These are phyloP conservation scores for Heterobasidion occidentale DNA, from an alignment of 1,284 basidiomycete species.

Conservation along the genomic window DNA sequence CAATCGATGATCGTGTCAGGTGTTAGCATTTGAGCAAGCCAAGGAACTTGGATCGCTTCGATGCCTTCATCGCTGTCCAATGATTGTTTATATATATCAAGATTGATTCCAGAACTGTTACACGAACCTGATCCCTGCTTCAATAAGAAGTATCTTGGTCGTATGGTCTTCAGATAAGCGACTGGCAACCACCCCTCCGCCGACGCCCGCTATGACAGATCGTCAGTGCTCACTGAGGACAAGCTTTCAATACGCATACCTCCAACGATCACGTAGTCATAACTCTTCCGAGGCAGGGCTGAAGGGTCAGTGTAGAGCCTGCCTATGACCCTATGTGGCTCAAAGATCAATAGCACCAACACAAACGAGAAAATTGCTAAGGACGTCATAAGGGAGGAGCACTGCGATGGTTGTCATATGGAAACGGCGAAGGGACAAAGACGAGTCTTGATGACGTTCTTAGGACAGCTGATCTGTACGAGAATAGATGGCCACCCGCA, in stretches of 20 bases:
- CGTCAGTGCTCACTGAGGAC: background rate
- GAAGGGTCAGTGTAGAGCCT: background rate
- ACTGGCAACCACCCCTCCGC: constrained; percentile 12
- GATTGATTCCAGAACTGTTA: too few relatives aligned
- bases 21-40: background rate
- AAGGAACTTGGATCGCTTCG: background rate
- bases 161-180: constrained; percentile 13
- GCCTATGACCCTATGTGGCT: background rate
- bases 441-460: too few relatives aligned
- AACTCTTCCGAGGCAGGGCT: background rate
- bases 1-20: constrained; percentile 7
- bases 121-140: constrained; percentile 6
- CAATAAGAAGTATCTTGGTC: constrained; percentile 13
- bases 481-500: too few relatives aligned
- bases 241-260: background rate
- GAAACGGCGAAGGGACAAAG: too few relatives aligned
- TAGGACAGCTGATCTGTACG: too few relatives aligned
- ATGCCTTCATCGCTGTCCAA: background rate
- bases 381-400: background rate
- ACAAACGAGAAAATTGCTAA: background rate
- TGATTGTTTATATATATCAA: too few relatives aligned
- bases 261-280: background rate
- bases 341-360: background rate
- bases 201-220: background rate
- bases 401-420: too few relatives aligned